Evolutionary conservation across 2,329 filamentous ascomycete genomes (phyloP), one percentile per base, ranked within the genome.

Genomic region (Incumbomyces lentus): DNA sequence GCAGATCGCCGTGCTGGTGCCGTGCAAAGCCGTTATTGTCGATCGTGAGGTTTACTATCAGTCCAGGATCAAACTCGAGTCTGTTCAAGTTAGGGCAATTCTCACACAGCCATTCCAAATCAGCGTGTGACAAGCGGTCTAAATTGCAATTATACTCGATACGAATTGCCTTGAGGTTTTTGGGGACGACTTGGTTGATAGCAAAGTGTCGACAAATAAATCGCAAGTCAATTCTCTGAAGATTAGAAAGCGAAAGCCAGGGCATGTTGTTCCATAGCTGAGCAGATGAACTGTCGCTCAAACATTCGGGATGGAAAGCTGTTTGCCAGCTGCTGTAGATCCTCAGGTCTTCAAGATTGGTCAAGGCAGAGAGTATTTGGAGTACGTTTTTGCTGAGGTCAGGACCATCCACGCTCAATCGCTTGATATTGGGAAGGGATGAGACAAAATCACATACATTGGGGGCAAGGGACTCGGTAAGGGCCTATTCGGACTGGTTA

Each of bases 251-350:
- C 5, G 16, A 30, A 8, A 32, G 13, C 40, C 40, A 42, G 17
- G 40, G 40, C 40, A 32, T 32, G 7, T 32, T 8, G 12, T n/a
- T 26, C 29, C 3, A 14, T 30, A 5, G 22, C 10, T 8, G 12
- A 12, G 17, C 11, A 12, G n/a, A n/a, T 13, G 14, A 32, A 13
- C 6, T 30, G n/a, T n/a, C n/a, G n/a, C n/a, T n/a, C n/a, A n/a
- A n/a, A n/a, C n/a, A n/a, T n/a, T n/a, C n/a, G n/a, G n/a, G 22
- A 33, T 42, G 22, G 40, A 32, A 42, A 18, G 40, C 22, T 14
- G 22, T 30, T 32, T 30, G 40, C 51, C 73, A 70, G 12, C 75
- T 74, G 48, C 76, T 73, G 61, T 69, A 75, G n/a, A 69, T 66
- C 16, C 64, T 59, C 1, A 70, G 69, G 41, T 72, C 64, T 49